Evolutionary conservation across 2,329 filamentous ascomycete species (phyloP).

Genomic region (Pseudophaeomoniella oleicola): DNA sequence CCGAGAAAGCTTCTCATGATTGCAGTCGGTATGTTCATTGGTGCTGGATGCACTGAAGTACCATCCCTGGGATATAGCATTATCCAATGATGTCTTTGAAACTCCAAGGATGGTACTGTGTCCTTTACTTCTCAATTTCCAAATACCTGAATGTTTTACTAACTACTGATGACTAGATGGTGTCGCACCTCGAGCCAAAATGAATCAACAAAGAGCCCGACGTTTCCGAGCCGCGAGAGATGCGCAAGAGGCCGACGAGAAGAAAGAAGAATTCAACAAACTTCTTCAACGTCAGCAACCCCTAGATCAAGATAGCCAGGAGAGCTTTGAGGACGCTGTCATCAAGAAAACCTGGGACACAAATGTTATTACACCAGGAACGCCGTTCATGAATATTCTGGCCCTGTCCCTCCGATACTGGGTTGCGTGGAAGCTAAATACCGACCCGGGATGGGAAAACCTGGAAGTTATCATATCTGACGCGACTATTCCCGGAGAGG

Average conservation of each 20-base stretch:
- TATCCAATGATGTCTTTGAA: constrained; percentile 11
- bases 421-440: constrained; percentile 95
- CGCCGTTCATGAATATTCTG: constrained; percentile 96
- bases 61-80: background rate
- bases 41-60: background rate
- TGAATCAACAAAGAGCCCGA: constrained; percentile 97
- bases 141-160: constrained; percentile 1
- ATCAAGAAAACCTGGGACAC: constrained; percentile 86
- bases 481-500: constrained; percentile 91
- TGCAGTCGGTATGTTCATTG: constrained; percentile 60
- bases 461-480: constrained; percentile 98
- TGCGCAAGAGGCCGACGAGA: constrained; percentile 81
- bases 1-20: constrained; percentile 95
- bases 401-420: constrained; percentile 85
- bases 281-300: constrained; percentile 56
- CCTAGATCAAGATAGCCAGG: constrained; percentile 46
- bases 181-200: constrained; percentile 93
- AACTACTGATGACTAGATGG: constrained; percentile 48
- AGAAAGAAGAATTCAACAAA: constrained; percentile 77
- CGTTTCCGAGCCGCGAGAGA: constrained; percentile 91
- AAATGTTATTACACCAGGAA: constrained; percentile 82
- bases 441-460: constrained; percentile 87
- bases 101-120: constrained; percentile 17
- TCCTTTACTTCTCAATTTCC: constrained; percentile 5
- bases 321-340: constrained; percentile 43